These are phyloP conservation scores for Dillenia suffruticosa DNA, from an alignment of 164 flowering plant genomes.

Conservation along the genomic window DNA sequence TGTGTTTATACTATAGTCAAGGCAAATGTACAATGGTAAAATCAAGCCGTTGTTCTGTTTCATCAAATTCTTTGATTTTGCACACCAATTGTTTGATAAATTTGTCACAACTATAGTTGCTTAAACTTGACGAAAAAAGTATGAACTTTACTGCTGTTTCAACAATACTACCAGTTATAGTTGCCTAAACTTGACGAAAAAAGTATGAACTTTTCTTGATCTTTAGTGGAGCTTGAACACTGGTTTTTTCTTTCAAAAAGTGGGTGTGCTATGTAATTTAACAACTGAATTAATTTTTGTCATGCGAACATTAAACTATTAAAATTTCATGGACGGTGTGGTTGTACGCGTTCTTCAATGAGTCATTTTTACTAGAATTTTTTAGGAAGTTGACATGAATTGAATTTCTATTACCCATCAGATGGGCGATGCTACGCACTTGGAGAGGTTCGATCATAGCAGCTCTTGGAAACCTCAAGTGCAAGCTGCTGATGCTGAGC, in stretches of 20 bases:
- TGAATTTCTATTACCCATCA: slow-evolving; percentile 18
- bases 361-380: neutral
- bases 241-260: too few relatives aligned
- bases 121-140: too few relatives aligned
- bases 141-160: too few relatives aligned
- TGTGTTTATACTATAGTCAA: slow-evolving; percentile 78
- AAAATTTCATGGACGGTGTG: too few relatives aligned
- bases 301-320: too few relatives aligned
- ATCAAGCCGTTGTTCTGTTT: neutral
- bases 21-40: slow-evolving; percentile 76
- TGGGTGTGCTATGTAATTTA: too few relatives aligned
- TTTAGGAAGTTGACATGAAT: neutral
- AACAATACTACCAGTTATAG: too few relatives aligned
- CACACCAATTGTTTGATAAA: slow-evolving; percentile 17
- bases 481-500: slow-evolving; percentile 19
- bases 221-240: too few relatives aligned
- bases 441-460: slow-evolving; percentile 71
- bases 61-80: neutral
- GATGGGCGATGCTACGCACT: slow-evolving; percentile 75
- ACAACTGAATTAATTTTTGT: too few relatives aligned
- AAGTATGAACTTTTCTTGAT: too few relatives aligned
- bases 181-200: too few relatives aligned
- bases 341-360: too few relatives aligned
- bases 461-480: slow-evolving; percentile 46
- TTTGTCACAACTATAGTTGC: slow-evolving; percentile 1